Conservation (phyloP, 192 early-diverging fungal species). For the Coemansia asiatica region DNA sequence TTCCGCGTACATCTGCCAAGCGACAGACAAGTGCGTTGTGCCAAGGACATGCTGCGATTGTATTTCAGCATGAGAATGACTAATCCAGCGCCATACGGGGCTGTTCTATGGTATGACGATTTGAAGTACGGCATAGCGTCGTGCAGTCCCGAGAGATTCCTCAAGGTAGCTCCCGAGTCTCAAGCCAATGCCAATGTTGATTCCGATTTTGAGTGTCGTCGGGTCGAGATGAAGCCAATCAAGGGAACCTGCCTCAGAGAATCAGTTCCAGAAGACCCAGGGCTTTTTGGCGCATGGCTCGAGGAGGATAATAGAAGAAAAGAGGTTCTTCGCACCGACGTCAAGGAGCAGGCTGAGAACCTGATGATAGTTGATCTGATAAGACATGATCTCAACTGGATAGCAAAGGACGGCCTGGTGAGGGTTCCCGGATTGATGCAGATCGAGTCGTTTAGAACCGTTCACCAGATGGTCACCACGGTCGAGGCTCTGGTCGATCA, state of each 20-base stretch:
- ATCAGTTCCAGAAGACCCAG: neutral
- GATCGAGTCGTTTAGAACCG: constrained; percentile 86
- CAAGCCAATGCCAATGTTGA: too few species aligned
- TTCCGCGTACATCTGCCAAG: constrained; percentile 47
- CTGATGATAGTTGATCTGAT: constrained; percentile 98
- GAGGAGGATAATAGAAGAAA: constrained; percentile 17
- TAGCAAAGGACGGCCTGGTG: constrained; percentile 66
- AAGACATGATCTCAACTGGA: constrained; percentile 85
- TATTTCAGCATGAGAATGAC: constrained; percentile 67
- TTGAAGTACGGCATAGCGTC: constrained; percentile 49
- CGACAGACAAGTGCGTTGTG: neutral
- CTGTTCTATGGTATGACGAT: constrained; percentile 63
- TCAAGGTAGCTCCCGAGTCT: constrained; percentile 52
- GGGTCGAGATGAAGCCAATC: constrained; percentile 93
- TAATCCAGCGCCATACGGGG: constrained; percentile 88
- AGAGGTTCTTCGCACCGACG: constrained; percentile 58
- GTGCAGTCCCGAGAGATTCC: constrained; percentile 83
- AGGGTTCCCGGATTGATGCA: constrained; percentile 80
- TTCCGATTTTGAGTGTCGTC: constrained; percentile 29
- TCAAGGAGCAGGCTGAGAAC: constrained; percentile 95
- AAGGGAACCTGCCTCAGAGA: constrained; percentile 72
- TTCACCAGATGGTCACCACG: constrained; percentile 92
- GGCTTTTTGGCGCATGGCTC: constrained; percentile 14
- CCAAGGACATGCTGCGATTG: constrained; percentile 42
- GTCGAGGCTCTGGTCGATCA: constrained; percentile 65